Percentiles rank a stretch among this genome's conserved stretches.
These are phyloP conservation scores for Pichia deserticola DNA, from an alignment of 805 yeast genomes.

Conservation along the genomic window DNA sequence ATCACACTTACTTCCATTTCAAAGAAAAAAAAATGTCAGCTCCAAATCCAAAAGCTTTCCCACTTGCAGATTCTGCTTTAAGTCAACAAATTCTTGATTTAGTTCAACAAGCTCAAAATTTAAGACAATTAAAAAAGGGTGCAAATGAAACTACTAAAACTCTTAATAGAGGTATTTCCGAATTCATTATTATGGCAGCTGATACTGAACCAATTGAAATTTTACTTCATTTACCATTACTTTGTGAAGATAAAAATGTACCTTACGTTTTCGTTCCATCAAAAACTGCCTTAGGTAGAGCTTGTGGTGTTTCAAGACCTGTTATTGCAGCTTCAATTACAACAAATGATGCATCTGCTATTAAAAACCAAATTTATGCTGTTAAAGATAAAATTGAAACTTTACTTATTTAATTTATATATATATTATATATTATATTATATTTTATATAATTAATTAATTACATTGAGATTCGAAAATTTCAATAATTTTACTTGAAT, in stretches of 20 bases:
- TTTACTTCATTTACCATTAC: slow-evolving; percentile 90
- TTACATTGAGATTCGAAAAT: slow-evolving; percentile 26
- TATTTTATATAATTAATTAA: slow-evolving; percentile 31
- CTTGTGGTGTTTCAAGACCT: slow-evolving; percentile 99
- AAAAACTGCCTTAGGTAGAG: slow-evolving; percentile 98
- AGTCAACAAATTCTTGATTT: slow-evolving; percentile 96
- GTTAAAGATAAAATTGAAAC: slow-evolving; percentile 99
- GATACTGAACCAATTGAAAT: slow-evolving; percentile 99
- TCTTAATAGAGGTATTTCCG: slow-evolving; percentile 98
- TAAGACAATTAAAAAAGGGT: slow-evolving; percentile 98
- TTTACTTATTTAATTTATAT: slow-evolving; percentile 60
- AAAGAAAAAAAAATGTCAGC: slow-evolving; percentile 48
- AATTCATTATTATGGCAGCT: slow-evolving; percentile 99
- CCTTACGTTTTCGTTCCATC: slow-evolving; percentile 99
- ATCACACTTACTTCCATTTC: too few species aligned
- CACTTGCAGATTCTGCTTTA: slow-evolving; percentile 93
- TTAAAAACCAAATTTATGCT: slow-evolving; percentile 93
- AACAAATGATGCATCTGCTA: slow-evolving; percentile 95
- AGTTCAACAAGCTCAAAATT: slow-evolving; percentile 94
- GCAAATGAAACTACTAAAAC: slow-evolving; percentile 99
- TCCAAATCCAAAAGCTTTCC: slow-evolving; percentile 98
- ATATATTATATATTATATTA: slow-evolving; percentile 14
- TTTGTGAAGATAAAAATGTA: slow-evolving; percentile 99
- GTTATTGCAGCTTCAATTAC: slow-evolving; percentile 98
- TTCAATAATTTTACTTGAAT: slow-evolving; percentile 37